Evolutionary conservation across 345 rosid species (phyloP), one percentile per base, ranked within the genome.

Genomic region (Cardamine chenopodiifolia): DNA sequence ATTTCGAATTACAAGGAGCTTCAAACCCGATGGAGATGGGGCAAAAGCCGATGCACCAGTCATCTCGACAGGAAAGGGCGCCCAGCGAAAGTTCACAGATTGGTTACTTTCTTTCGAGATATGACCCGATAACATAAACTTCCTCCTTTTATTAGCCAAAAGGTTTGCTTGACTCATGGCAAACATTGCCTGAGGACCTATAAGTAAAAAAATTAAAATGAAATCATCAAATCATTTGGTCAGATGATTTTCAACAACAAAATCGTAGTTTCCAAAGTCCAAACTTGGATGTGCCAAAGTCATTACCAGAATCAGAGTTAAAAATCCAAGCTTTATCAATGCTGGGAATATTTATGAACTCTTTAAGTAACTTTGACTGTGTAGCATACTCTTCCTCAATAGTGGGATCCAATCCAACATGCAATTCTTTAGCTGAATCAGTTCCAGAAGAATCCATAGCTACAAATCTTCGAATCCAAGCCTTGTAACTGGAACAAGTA

Each of bases 301-400:
- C 1, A 66, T 17, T 85, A 90, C 97, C 97, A 57, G 39, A 78
- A 14, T 70, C 62, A 23, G 87, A 84, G 55, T 85, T 80, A 23
- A 89, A 86, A 57, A 83, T 79, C 98, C 99, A 92, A 9, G 99
- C 94, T 79, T 83, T 85, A 80, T 92, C 94, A 66, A 95, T 83
- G 72, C 60, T 85, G 50, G 92, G 74, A 45, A 95, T 87, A 32
- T 23, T 74, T 14, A 56, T 62, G 76, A 92, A 95, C 57, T 95
- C 97, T 79, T 83, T 77, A 45, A 90, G 92, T 64, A 90, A 72
- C 75, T 86, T 86, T 47, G 98, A 95, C 66, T 83, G 91, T 17
- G 83, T 80, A 23, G 73, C 88, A 83, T 85, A 90, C 35, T 85
- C 96, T 58, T 87, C 92, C 71, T 89, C 97, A 7, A 76, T 78